Conservation (phyloP, 2,329 filamentous ascomycete species). For the Aureobasidium vineae region DNA sequence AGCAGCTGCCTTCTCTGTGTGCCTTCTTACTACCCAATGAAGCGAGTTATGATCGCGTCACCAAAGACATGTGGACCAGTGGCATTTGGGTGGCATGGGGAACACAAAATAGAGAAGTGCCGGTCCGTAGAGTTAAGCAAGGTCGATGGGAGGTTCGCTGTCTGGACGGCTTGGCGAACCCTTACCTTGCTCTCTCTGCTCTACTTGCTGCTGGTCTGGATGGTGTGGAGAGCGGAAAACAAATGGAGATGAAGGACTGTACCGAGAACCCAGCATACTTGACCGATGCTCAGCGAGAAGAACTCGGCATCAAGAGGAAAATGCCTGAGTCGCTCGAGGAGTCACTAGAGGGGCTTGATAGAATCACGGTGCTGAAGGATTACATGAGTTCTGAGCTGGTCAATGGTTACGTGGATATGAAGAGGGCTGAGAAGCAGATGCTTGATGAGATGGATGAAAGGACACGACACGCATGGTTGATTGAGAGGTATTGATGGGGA, state of each 20-base stretch:
- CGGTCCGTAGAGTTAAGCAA: constrained; percentile 63
- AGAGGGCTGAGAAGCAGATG: constrained; percentile 57
- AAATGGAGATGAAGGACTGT: constrained; percentile 56
- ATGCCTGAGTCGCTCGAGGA: constrained; percentile 57
- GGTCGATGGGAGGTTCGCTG: constrained; percentile 77
- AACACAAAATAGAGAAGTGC: constrained; percentile 73
- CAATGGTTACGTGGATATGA: constrained; percentile 57
- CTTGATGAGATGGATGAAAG: constrained; percentile 51
- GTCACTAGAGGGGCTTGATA: constrained; percentile 54
- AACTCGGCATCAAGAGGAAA: constrained; percentile 54
- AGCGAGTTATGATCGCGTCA: constrained; percentile 66
- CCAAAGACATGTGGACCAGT: constrained; percentile 72
- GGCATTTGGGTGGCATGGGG: constrained; percentile 78
- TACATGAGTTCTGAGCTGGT: constrained; percentile 54
- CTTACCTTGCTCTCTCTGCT: constrained; percentile 66
- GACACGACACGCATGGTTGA: constrained; percentile 58
- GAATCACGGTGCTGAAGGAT: constrained; percentile 49
- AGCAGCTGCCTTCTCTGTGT: constrained; percentile 63
- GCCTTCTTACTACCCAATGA: constrained; percentile 67
- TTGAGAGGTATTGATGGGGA: constrained; percentile 61
- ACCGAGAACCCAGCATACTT: constrained; percentile 52
- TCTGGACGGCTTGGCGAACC: constrained; percentile 76
- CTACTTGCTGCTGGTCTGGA: constrained; percentile 59
- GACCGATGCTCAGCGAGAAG: constrained; percentile 47
- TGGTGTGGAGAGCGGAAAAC: constrained; percentile 51